A percentile compares a stretch with the other conserved stretches of the same genome.
Evolutionary conservation across 306 rosid species (phyloP).

Genomic region (Cicer chorassanicum): DNA sequence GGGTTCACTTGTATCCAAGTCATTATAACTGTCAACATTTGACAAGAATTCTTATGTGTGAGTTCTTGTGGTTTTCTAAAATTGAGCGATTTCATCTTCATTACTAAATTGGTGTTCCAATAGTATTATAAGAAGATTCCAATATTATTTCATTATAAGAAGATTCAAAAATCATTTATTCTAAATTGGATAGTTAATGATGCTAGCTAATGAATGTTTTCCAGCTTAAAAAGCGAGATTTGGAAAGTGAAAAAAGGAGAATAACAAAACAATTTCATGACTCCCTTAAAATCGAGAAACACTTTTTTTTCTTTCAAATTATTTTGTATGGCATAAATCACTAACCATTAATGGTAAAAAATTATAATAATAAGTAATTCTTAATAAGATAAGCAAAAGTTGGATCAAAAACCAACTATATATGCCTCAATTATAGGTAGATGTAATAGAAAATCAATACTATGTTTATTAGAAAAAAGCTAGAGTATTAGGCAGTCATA

Average conservation of each 20-base stretch:
- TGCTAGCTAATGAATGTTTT: neutral
- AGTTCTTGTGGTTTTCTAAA: conserved; percentile 17
- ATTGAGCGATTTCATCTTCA: neutral
- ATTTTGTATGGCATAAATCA: too few species aligned
- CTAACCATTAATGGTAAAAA: too few species aligned
- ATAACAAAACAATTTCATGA: neutral
- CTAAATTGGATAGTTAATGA: neutral
- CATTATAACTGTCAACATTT: neutral
- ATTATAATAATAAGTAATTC: too few species aligned
- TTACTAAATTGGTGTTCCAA: neutral
- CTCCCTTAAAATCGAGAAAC: too few species aligned
- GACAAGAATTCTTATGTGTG: neutral
- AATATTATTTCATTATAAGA: neutral
- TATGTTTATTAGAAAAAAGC: too few species aligned
- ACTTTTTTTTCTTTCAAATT: too few species aligned
- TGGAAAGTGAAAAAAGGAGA: neutral
- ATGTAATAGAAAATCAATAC: too few species aligned
- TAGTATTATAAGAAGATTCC: neutral
- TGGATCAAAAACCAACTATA: too few species aligned
- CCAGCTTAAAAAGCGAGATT: neutral
- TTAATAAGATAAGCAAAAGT: too few species aligned
- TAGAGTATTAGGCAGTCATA: too few species aligned
- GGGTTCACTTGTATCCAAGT: conserved; percentile 37
- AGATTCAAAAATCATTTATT: neutral
- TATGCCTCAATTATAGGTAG: too few species aligned